phyloP scores from a whole-genome alignment of 305 asterid genomes.

The Fraxinus baroniana region DNA sequence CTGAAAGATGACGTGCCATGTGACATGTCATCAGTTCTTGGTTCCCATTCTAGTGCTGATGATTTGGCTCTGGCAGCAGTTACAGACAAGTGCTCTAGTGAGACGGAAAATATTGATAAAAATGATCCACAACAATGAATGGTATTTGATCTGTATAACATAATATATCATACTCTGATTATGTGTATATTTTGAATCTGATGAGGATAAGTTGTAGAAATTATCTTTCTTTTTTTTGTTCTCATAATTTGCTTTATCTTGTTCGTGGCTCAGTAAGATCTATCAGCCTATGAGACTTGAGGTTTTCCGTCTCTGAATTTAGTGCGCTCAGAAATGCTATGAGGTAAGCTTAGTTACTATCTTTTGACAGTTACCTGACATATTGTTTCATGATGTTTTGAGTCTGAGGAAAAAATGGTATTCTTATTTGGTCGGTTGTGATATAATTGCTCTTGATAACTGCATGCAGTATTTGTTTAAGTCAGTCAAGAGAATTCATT shows the following conservation, averaged over 20 bases:
- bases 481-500: background rate
- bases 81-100: conserved; percentile 1
- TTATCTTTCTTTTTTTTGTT: background rate
- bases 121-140: background rate
- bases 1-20: conserved; percentile 11
- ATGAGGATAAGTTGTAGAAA: background rate
- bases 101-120: background rate
- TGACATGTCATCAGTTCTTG: background rate
- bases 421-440: background rate
- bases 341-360: background rate
- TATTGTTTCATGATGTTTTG: background rate
- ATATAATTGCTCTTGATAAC: background rate
- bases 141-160: background rate
- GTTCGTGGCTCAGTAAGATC: background rate
- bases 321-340: background rate
- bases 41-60: conserved; percentile 12
- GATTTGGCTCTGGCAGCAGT: conserved; percentile 3
- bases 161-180: background rate
- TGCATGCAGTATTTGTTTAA: background rate
- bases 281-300: background rate
- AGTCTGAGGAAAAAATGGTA: background rate
- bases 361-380: background rate
- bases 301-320: background rate
- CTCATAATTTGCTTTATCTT: background rate
- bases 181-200: background rate